phyloP scores from a whole-genome alignment of 2,329 filamentous ascomycete species.

The Monosporascus ibericus region DNA sequence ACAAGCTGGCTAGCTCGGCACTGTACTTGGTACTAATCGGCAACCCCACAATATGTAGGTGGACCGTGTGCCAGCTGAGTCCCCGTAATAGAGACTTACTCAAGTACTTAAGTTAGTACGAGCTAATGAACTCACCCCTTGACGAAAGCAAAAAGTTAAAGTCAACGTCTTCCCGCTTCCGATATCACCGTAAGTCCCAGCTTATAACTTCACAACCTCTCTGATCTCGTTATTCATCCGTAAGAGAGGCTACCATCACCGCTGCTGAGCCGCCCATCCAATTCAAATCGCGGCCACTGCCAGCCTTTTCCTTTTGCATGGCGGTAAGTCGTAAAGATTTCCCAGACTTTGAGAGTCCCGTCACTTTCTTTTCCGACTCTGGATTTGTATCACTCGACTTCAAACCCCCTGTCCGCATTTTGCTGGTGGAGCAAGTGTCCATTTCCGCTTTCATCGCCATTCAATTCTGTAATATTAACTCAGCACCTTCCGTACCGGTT shows the following conservation, averaged over 20 bases:
- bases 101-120: not conserved
- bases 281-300: too few relatives aligned
- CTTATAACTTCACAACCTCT: too few relatives aligned
- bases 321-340: not conserved
- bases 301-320: not conserved
- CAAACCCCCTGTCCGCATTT: not conserved
- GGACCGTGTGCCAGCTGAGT: too few relatives aligned
- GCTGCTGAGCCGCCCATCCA: not conserved
- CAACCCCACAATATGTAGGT: too few relatives aligned
- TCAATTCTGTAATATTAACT: not conserved
- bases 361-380: not conserved
- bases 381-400: not conserved
- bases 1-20: too few relatives aligned
- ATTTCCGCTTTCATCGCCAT: not conserved
- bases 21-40: too few relatives aligned
- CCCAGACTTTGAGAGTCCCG: too few relatives aligned
- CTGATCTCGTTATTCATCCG: too few relatives aligned
- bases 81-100: not conserved
- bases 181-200: not conserved
- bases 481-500: not conserved
- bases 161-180: not conserved
- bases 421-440: not conserved
- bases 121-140: not conserved
- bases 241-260: not conserved
- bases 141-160: not conserved